Conservation (phyloP, 228 moss, liverwort and hornwort genomes). For the Sphagnum magellanicum region DNA sequence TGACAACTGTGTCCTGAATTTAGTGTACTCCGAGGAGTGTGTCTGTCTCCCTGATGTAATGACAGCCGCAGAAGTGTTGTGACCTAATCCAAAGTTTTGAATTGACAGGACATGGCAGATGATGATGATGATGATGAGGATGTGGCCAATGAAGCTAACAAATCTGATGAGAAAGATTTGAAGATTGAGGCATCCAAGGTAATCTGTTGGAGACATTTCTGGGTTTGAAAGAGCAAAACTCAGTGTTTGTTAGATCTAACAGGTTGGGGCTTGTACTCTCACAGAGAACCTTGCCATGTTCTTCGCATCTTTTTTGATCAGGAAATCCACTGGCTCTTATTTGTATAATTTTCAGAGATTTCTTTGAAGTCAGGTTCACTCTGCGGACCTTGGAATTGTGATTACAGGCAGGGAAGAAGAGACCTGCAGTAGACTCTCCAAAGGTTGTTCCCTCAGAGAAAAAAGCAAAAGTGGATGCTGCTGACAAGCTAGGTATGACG, state of each 20-base stretch:
- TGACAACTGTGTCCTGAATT: no score
- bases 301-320: no score
- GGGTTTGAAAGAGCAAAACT: no score
- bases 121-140: slow-evolving; percentile 33
- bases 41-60: no score
- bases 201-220: not conserved
- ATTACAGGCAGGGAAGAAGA: slow-evolving; percentile 33
- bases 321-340: not conserved
- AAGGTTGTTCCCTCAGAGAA: slow-evolving; percentile 25
- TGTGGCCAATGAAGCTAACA: slow-evolving; percentile 25
- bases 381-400: not conserved
- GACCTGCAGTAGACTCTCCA: slow-evolving; percentile 15
- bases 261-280: no score
- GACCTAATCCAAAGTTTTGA: no score
- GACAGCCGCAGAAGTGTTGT: no score
- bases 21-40: no score
- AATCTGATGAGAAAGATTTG: slow-evolving; percentile 43
- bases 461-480: slow-evolving; percentile 27
- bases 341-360: not conserved
- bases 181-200: slow-evolving; percentile 33
- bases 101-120: slow-evolving; percentile 35
- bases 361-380: not conserved
- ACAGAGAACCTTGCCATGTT: no score
- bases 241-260: no score
- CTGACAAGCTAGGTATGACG: slow-evolving; percentile 20